A percentile compares a stretch with the other conserved stretches of the same genome.
Evolutionary conservation across 331 rosid genomes (phyloP).

Genomic region (Quercus lobata): DNA sequence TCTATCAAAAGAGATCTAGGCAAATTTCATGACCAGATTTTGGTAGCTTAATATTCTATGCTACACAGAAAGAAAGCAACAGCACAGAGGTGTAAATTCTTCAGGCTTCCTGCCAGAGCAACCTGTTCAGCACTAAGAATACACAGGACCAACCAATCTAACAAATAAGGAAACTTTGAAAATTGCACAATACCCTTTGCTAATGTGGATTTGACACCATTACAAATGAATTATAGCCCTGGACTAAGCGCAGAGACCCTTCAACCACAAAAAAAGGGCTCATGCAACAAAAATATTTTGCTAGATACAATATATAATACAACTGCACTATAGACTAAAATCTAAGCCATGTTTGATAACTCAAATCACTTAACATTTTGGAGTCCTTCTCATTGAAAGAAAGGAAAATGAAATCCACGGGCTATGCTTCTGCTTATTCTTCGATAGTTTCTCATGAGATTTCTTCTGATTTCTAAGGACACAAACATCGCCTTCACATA

Average conservation of each 20-base stretch:
- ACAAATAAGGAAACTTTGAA: background rate
- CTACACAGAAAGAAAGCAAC: background rate
- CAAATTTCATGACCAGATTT: background rate
- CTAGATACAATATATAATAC: background rate
- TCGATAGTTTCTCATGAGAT: background rate
- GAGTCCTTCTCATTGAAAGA: constrained; percentile 22
- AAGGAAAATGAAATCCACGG: constrained; percentile 13
- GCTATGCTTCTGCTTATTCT: constrained; percentile 20
- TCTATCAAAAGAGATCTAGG: no score
- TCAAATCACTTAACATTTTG: background rate
- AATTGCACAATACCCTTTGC: background rate
- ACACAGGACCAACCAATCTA: no score
- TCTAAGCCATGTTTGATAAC: background rate
- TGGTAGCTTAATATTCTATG: background rate
- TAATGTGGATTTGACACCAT: background rate
- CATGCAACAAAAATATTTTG: background rate
- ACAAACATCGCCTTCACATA: constrained; percentile 65
- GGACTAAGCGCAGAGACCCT: background rate
- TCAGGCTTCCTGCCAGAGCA: no score
- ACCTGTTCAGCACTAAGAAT: no score
- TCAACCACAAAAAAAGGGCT: background rate
- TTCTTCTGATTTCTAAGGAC: constrained; percentile 32
- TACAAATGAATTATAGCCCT: background rate
- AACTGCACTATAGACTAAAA: background rate
- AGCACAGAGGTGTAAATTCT: background rate